A percentile compares a stretch with the other conserved stretches of the same genome.
Evolutionary conservation across 768 basidiomycete species (phyloP).

Genomic region (Agrocybe chaxingu): DNA sequence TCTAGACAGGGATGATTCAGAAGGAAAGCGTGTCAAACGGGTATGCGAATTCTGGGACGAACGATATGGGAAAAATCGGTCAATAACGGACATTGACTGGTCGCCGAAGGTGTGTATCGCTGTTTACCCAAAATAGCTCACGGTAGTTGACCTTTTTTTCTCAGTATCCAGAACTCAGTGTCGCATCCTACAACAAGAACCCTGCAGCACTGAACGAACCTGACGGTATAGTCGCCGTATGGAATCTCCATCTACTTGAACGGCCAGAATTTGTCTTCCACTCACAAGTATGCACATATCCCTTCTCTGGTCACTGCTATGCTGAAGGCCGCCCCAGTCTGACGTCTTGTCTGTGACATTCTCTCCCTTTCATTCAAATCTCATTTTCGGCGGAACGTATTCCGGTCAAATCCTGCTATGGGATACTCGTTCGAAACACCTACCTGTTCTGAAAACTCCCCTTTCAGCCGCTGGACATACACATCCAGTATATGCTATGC

Average conservation of each 20-base stretch:
- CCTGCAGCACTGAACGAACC: constrained; percentile 91
- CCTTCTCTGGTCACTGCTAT: not conserved
- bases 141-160: not conserved
- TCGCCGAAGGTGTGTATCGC: constrained; percentile 75
- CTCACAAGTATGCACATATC: constrained; percentile 69
- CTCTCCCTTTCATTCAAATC: constrained; percentile 96
- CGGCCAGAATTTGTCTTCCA: constrained; percentile 98
- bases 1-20: constrained; percentile 73
- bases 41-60: constrained; percentile 95
- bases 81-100: constrained; percentile 97
- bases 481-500: constrained; percentile 97
- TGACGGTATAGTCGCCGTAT: constrained; percentile 94
- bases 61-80: constrained; percentile 86
- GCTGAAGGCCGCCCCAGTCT: constrained; percentile 51
- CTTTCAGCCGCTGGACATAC: constrained; percentile 95
- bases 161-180: constrained; percentile 93
- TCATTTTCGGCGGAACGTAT: constrained; percentile 98
- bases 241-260: constrained; percentile 95
- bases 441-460: constrained; percentile 95
- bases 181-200: constrained; percentile 98
- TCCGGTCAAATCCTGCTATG: constrained; percentile 97
- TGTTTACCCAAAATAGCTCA: not conserved
- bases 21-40: constrained; percentile 87
- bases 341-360: constrained; percentile 96
- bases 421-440: constrained; percentile 96